Conservation (phyloP, 1,139 yeast species). For the Taiozyma sp. region DNA sequence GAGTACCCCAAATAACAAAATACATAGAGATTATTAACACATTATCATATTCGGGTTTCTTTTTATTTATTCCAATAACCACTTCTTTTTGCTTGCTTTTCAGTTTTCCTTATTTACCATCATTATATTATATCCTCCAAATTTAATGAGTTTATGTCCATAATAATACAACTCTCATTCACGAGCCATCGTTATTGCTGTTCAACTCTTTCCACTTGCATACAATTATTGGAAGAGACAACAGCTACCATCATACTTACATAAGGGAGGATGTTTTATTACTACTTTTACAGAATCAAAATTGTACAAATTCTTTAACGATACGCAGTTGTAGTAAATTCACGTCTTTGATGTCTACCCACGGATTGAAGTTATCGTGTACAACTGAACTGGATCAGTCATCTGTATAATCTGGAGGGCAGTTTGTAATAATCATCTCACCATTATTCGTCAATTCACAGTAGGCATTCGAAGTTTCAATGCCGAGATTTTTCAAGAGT, state of each 20-base stretch:
- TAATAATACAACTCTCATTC: background rate
- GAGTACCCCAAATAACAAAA: background rate
- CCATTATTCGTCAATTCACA: slow-evolving; percentile 25
- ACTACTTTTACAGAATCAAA: background rate
- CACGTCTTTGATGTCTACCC: background rate
- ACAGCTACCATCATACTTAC: background rate
- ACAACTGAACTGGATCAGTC: background rate
- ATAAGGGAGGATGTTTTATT: background rate
- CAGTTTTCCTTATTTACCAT: background rate
- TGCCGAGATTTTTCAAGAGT: slow-evolving; percentile 23
- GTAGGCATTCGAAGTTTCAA: slow-evolving; percentile 24
- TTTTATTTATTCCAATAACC: background rate
- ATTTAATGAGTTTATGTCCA: background rate
- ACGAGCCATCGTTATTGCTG: background rate
- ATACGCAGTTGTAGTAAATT: background rate
- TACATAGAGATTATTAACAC: background rate
- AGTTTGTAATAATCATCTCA: slow-evolving; percentile 14
- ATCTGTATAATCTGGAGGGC: slow-evolving; percentile 21
- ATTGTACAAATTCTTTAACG: background rate
- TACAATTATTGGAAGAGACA: background rate
- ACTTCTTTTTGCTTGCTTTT: background rate
- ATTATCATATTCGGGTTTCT: background rate
- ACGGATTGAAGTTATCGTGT: background rate
- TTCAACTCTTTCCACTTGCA: background rate
- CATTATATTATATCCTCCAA: background rate